Conservation (phyloP, 495 filamentous ascomycete species). For the Cenococcum geophilum region DNA sequence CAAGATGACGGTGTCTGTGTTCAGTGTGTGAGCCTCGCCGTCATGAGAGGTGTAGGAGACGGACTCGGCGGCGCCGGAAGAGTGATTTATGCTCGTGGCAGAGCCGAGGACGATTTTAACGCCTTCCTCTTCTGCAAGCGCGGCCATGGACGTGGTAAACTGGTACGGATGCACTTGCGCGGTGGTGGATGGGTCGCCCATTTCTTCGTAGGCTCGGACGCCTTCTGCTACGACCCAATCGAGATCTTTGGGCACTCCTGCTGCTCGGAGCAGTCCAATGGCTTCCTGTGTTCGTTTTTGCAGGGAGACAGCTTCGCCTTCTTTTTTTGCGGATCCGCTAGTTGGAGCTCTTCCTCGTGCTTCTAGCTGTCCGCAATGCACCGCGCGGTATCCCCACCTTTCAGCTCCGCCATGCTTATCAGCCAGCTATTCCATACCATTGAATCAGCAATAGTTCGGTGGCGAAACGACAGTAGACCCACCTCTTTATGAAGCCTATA, state of each 20-base stretch:
- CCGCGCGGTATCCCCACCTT: slow-evolving; percentile 79
- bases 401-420: slow-evolving; percentile 73
- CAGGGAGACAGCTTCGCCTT: slow-evolving; percentile 47
- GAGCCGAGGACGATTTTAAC: slow-evolving; percentile 63
- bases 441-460: background rate
- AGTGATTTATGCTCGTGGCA: slow-evolving; percentile 57
- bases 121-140: slow-evolving; percentile 69
- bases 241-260: slow-evolving; percentile 67
- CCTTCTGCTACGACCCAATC: slow-evolving; percentile 75
- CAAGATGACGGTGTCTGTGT: slow-evolving; percentile 75
- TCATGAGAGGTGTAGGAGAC: slow-evolving; percentile 71
- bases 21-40: slow-evolving; percentile 53
- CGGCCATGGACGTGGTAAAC: slow-evolving; percentile 83
- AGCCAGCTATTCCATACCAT: slow-evolving; percentile 48
- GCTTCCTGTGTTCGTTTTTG: slow-evolving; percentile 68
- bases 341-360: slow-evolving; percentile 43
- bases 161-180: slow-evolving; percentile 92
- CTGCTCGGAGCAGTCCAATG: slow-evolving; percentile 50
- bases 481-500: slow-evolving; percentile 72
- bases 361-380: slow-evolving; percentile 68
- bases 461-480: background rate
- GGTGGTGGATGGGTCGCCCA: slow-evolving; percentile 73
- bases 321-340: slow-evolving; percentile 19
- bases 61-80: slow-evolving; percentile 48
- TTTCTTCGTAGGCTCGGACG: slow-evolving; percentile 66